Conservation (phyloP, 495 filamentous ascomycete species). For the Aspergillus sclerotiicarbonarius region DNA sequence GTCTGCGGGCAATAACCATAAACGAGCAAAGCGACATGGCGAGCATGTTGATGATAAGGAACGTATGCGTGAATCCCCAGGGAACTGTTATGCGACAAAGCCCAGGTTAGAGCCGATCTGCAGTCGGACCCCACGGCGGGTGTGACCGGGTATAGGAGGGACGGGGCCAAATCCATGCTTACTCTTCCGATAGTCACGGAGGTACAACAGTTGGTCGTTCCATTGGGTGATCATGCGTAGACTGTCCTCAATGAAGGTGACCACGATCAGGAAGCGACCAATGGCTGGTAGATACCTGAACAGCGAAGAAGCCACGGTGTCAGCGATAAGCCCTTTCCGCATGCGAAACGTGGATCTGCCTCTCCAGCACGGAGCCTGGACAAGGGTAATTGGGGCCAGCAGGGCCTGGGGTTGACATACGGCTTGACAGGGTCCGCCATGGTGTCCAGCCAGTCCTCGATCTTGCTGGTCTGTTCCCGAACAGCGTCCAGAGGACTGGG, state of each 20-base stretch:
- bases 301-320: constrained; percentile 34
- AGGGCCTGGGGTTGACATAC: constrained; percentile 55
- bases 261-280: constrained; percentile 95
- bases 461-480: constrained; percentile 93
- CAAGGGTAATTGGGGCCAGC: not conserved
- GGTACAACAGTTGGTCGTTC: constrained; percentile 90
- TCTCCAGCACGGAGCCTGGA: not conserved
- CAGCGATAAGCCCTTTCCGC: constrained; percentile 25
- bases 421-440: constrained; percentile 90
- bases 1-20: constrained; percentile 84
- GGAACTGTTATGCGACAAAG: constrained; percentile 59
- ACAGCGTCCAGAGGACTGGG: constrained; percentile 89
- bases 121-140: not conserved
- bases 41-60: constrained; percentile 86
- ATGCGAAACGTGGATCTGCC: constrained; percentile 9
- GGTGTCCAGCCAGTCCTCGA: constrained; percentile 91
- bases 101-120: constrained; percentile 4
- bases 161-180: constrained; percentile 30
- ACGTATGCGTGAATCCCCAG: constrained; percentile 84
- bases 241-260: constrained; percentile 97
- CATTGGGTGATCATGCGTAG: constrained; percentile 97
- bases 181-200: constrained; percentile 93
- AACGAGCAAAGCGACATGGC: constrained; percentile 82
- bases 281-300: constrained; percentile 88
- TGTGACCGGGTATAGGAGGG: constrained; percentile 9